Evolutionary conservation across 768 basidiomycete genomes (phyloP).

Genomic region (Lentinula raphanica): DNA sequence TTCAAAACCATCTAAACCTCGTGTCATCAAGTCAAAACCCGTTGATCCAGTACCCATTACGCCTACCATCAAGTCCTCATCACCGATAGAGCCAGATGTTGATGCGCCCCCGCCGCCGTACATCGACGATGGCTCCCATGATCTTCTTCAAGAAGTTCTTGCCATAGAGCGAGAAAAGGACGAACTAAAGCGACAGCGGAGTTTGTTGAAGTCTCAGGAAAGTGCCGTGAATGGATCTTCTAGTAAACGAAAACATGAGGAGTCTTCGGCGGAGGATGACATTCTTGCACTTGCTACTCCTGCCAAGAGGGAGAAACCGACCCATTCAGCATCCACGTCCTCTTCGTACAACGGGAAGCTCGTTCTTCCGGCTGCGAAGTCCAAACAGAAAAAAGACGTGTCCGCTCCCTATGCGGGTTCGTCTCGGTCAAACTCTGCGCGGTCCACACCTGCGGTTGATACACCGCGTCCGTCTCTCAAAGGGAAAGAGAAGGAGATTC

Average conservation of each 20-base stretch:
- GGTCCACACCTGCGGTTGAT: slow-evolving; percentile 20
- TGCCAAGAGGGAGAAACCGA: slow-evolving; percentile 49
- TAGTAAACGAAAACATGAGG: slow-evolving; percentile 51
- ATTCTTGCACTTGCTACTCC: slow-evolving; percentile 59
- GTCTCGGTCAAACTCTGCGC: slow-evolving; percentile 10
- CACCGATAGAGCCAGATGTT: slow-evolving; percentile 10
- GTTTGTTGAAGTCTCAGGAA: slow-evolving; percentile 35
- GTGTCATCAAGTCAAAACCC: slow-evolving; percentile 18
- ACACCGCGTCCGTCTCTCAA: slow-evolving; percentile 47
- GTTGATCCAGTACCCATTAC: neutral
- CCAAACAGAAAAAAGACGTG: slow-evolving; percentile 41
- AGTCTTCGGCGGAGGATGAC: slow-evolving; percentile 50
- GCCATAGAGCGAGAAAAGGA: slow-evolving; percentile 70
- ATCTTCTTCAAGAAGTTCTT: slow-evolving; percentile 75
- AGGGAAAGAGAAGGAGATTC: slow-evolving; percentile 69
- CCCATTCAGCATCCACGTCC: slow-evolving; percentile 36
- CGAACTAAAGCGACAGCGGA: slow-evolving; percentile 46
- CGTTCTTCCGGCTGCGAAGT: slow-evolving; percentile 22
- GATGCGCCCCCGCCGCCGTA: slow-evolving; percentile 52
- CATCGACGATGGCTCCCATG: slow-evolving; percentile 77
- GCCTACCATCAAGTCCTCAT: slow-evolving; percentile 4
- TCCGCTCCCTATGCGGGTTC: slow-evolving; percentile 14
- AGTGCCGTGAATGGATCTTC: slow-evolving; percentile 34
- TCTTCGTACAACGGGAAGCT: slow-evolving; percentile 13
- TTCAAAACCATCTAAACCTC: slow-evolving; percentile 25